phyloP scores from a whole-genome alignment of 768 basidiomycete species.

The Leccinellum albellum region DNA sequence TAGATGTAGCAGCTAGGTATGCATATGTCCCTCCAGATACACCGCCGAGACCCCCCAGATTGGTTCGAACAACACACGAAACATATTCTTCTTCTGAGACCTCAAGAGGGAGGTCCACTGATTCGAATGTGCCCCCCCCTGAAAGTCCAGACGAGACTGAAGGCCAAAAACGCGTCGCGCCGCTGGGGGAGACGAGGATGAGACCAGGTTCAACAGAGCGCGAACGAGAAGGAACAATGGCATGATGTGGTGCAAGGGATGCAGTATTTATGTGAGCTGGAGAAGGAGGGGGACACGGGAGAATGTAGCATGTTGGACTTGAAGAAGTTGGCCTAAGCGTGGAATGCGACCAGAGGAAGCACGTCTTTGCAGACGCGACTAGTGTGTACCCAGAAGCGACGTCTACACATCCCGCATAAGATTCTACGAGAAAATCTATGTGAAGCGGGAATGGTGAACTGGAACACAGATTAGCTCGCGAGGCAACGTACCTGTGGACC shows the following conservation, averaged over 20 bases:
- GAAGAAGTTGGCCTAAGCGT: constrained; percentile 56
- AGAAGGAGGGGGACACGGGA: constrained; percentile 58
- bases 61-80: constrained; percentile 62
- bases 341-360: constrained; percentile 83
- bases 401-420: constrained; percentile 70
- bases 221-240: constrained; percentile 60
- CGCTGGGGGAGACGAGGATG: constrained; percentile 67
- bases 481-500: constrained; percentile 50
- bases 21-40: constrained; percentile 8
- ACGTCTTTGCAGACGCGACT: constrained; percentile 65
- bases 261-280: constrained; percentile 42
- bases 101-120: constrained; percentile 43
- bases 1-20: constrained; percentile 66
- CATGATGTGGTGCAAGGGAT: constrained; percentile 47
- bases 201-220: constrained; percentile 71
- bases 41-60: constrained; percentile 41
- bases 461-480: not conserved
- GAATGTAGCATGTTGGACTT: constrained; percentile 76
- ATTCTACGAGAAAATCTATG: constrained; percentile 68
- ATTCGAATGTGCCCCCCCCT: constrained; percentile 62
- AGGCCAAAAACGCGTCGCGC: constrained; percentile 84
- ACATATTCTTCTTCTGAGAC: constrained; percentile 52
- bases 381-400: constrained; percentile 70
- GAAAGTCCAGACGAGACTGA: constrained; percentile 80
- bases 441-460: not conserved